These are phyloP conservation scores for Chionographis japonica DNA, from an alignment of 106 monocot genomes.

Conservation along the genomic window DNA sequence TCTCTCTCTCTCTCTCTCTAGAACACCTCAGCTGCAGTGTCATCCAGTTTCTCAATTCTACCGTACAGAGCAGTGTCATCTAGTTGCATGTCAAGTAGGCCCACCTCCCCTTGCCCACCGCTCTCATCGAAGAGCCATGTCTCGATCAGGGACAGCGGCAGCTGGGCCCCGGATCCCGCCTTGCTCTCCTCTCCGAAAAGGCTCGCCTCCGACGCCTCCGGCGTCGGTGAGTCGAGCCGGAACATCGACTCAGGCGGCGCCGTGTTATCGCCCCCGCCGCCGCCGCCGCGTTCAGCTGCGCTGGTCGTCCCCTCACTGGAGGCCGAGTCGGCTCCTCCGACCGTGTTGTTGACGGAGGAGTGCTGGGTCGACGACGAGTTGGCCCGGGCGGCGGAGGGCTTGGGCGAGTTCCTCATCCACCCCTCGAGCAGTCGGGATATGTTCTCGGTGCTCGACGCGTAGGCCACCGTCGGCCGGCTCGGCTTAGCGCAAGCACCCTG, in stretches of 20 bases:
- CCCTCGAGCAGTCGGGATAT: too few species aligned
- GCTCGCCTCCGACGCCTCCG: too few species aligned
- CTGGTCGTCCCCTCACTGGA: neutral
- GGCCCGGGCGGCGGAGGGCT: neutral
- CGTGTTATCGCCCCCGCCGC: neutral
- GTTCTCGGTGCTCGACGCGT: constrained; percentile 29
- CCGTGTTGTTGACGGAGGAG: neutral
- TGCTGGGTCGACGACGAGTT: neutral
- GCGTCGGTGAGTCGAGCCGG: constrained; percentile 7
- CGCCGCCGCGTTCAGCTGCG: neutral
- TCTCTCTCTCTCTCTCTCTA: too few species aligned
- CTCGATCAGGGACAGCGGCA: constrained; percentile 5
- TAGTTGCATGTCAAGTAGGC: neutral
- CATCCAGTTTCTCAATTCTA: constrained; percentile 11
- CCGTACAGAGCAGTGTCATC: too few species aligned
- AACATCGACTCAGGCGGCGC: constrained; percentile 1
- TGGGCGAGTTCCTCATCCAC: constrained; percentile 11
- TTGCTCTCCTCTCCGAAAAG: neutral
- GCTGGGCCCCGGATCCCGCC: neutral
- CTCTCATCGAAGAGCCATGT: constrained; percentile 17
- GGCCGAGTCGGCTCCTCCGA: neutral
- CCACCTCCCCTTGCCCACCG: neutral
- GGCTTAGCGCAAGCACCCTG: too few species aligned
- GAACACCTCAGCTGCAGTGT: constrained; percentile 11
- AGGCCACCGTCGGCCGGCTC: neutral